Base-by-base conservation (phyloP, 1,284 basidiomycete species). In the Sanghuangporus weigelae region DNA sequence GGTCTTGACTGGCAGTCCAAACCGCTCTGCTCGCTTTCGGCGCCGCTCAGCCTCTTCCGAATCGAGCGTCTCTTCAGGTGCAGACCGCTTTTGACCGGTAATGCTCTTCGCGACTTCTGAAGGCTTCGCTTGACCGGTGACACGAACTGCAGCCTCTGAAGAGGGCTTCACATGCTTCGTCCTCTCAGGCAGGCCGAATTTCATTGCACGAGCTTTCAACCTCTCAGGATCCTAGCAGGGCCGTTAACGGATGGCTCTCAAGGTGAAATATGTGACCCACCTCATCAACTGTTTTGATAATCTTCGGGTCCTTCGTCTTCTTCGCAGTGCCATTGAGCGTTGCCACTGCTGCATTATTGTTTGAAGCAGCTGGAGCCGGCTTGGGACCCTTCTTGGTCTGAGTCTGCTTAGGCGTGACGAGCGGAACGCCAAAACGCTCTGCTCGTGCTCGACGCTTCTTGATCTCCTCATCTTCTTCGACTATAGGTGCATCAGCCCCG, bases 401-500 rank as follows among this genome's bases (percentile, higher is more conserved):
- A 10, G 46, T 50, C 48, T 16, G 67, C 36, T 50, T 69, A 6
- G 76, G 69, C 59, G 84, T 81, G 3, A 89, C 81, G 10, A 87
- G 67, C 1, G 87, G 81, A n/a, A 88, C 83, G 23, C 84, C 84
- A 68, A 90, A 90, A 11, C 88, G 84, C 31, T 78, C 85, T 1
- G 88, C 88, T 38, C 88, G 84, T 51, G 78, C 77, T 68, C 77
- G 84, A 61, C 84, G 83, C 68, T 79, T 86, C 67, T 82, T 84
- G 8, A 78, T 71, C 63, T 89, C 86, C 35, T 77, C 70, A 54
- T 85, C 83, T 38, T 69, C 70, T 1, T 69, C 68, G 2, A 68
- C 36, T 1, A 67, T 12, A 14, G 68, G 64, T 16, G 64, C 48
- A 2, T 62, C 19, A 10, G 65, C 60, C 10, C 53, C 31, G 23